phyloP scores from a whole-genome alignment of 2,329 filamentous ascomycete genomes.

The Neopestalotiopsis sp. region DNA sequence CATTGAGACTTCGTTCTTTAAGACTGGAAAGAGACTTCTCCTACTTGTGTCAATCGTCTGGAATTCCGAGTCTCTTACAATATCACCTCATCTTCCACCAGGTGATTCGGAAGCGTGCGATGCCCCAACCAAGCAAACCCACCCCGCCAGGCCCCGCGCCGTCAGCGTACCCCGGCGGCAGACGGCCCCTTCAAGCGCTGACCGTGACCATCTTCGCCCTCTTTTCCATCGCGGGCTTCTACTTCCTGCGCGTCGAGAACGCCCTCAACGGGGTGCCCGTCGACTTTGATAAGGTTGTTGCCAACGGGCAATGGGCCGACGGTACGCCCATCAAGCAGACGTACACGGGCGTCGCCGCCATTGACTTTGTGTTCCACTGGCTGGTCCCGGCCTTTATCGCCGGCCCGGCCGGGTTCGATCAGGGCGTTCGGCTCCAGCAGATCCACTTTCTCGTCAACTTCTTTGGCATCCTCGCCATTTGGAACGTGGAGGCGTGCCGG shows the following conservation, averaged over 20 bases:
- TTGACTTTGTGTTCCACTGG: slow-evolving; percentile 26
- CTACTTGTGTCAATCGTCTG: too few relatives aligned
- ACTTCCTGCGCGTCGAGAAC: slow-evolving; percentile 5
- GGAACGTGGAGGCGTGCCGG: slow-evolving; percentile 31
- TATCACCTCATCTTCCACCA: too few relatives aligned
- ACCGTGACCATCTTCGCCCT: not conserved
- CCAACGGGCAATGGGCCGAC: slow-evolving; percentile 15
- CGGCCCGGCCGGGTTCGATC: slow-evolving; percentile 30
- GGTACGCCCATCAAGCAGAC: slow-evolving; percentile 27
- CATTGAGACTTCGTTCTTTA: too few relatives aligned
- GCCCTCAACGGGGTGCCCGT: not conserved
- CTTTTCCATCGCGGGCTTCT: not conserved
- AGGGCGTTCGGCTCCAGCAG: slow-evolving; percentile 31
- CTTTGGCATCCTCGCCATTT: slow-evolving; percentile 31
- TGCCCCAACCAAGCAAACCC: not conserved
- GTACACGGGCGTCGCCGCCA: slow-evolving; percentile 29
- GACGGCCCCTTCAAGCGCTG: not conserved
- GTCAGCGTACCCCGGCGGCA: not conserved
- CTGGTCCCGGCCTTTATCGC: slow-evolving; percentile 31
- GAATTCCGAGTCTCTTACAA: too few relatives aligned
- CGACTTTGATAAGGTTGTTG: not conserved
- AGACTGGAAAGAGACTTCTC: too few relatives aligned
- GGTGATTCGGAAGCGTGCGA: not conserved
- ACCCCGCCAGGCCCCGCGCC: not conserved
- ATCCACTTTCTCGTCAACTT: slow-evolving; percentile 33